These are phyloP conservation scores for Ophiostoma piceae DNA, from an alignment of 2,329 filamentous ascomycete genomes.

Conservation along the genomic window DNA sequence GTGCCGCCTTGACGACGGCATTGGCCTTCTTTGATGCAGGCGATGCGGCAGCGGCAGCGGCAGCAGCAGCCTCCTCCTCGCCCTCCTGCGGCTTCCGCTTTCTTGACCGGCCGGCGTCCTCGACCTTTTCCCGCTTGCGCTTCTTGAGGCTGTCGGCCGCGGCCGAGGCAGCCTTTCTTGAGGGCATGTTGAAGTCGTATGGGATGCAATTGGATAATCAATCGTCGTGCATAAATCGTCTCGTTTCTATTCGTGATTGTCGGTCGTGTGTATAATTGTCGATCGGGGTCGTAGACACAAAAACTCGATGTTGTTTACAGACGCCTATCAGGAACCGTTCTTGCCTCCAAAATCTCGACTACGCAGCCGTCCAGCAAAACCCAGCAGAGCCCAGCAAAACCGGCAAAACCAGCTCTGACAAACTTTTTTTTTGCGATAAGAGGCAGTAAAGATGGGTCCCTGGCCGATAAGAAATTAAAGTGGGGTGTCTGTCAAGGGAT, in stretches of 20 bases:
- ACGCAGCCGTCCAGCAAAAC: neutral
- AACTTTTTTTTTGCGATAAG: constrained; percentile 27
- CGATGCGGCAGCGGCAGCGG: neutral
- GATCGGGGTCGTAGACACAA: neutral
- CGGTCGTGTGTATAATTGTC: neutral
- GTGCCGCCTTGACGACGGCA: constrained; percentile 14
- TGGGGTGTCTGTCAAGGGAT: constrained; percentile 4
- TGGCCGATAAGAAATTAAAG: constrained; percentile 27
- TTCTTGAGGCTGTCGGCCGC: constrained; percentile 32
- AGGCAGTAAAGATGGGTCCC: constrained; percentile 10
- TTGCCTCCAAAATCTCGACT: constrained; percentile 13
- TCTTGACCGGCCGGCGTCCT: constrained; percentile 27
- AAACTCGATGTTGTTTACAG: constrained; percentile 12
- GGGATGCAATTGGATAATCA: too few species aligned
- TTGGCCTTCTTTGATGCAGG: constrained; percentile 1
- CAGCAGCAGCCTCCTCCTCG: neutral
- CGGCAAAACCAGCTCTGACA: constrained; percentile 10
- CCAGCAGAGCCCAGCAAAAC: neutral
- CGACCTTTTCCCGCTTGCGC: constrained; percentile 34
- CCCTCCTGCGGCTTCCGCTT: constrained; percentile 25
- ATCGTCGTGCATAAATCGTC: too few species aligned
- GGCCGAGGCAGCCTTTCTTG: constrained; percentile 30
- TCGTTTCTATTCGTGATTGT: neutral
- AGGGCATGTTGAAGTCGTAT: constrained; percentile 20
- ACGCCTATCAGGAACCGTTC: constrained; percentile 13